A percentile compares a stretch with the other conserved stretches of the same genome.
These are phyloP conservation scores for Taphrina deformans DNA, from an alignment of 1,139 yeast genomes.

Conservation along the genomic window DNA sequence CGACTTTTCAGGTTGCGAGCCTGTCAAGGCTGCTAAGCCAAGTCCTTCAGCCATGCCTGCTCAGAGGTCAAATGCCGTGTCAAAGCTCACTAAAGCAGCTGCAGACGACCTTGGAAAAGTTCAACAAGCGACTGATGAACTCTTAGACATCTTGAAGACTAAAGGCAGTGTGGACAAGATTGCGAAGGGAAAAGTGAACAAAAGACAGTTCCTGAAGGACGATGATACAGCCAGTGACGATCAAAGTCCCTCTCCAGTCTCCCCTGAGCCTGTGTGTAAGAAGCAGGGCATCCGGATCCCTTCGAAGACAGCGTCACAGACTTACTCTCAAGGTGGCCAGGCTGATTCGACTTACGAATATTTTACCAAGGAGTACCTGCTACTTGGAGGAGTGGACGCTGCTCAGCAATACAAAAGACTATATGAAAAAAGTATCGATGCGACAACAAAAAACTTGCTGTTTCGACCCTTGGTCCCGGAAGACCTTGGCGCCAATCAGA, in stretches of 20 bases:
- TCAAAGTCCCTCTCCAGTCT: not conserved
- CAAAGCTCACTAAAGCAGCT: not conserved
- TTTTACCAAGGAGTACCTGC: slow-evolving; percentile 71
- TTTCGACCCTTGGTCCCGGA: slow-evolving; percentile 50
- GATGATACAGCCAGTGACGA: not conserved
- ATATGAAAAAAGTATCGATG: slow-evolving; percentile 48
- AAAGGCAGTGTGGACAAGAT: not conserved
- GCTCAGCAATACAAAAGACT: slow-evolving; percentile 44
- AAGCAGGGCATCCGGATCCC: slow-evolving; percentile 11
- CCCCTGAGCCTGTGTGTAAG: not conserved
- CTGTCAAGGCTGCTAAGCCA: not conserved
- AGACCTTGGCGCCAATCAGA: slow-evolving; percentile 48
- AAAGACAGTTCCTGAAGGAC: not conserved
- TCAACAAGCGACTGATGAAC: slow-evolving; percentile 2
- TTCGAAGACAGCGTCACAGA: not conserved
- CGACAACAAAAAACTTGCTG: slow-evolving; percentile 49
- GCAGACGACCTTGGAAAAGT: not conserved
- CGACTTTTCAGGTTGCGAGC: slow-evolving; percentile 56
- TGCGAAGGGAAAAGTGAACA: not conserved
- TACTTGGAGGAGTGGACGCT: slow-evolving; percentile 52
- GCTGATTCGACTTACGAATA: slow-evolving; percentile 95
- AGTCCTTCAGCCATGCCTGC: not conserved
- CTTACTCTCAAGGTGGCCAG: slow-evolving; percentile 57
- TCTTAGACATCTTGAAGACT: not conserved
- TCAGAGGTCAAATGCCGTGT: not conserved